Evolutionary conservation across 768 basidiomycete species (phyloP).

Genomic region (Mycena epipterygia): DNA sequence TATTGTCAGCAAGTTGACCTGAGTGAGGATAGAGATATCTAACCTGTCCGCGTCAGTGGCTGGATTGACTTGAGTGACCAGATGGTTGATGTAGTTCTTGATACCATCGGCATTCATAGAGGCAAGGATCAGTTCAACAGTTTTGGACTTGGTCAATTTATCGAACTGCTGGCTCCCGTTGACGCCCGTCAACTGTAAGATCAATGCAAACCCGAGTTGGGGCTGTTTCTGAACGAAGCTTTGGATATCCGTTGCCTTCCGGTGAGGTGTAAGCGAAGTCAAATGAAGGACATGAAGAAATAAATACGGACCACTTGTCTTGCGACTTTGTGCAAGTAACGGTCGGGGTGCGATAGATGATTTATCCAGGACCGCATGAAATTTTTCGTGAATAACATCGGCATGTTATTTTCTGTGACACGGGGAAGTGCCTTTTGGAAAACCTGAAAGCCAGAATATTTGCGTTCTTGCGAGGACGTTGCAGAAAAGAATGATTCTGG

Average conservation of each 20-base stretch:
- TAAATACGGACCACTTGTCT: conserved; percentile 76
- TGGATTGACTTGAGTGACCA: conserved; percentile 75
- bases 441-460: conserved; percentile 97
- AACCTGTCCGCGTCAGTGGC: conserved; percentile 58
- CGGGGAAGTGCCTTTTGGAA: conserved; percentile 85
- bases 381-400: conserved; percentile 93
- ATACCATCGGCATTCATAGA: conserved; percentile 83
- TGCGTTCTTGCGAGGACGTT: conserved; percentile 87
- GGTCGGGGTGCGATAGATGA: conserved; percentile 89
- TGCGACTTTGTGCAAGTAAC: conserved; percentile 92
- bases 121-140: conserved; percentile 85
- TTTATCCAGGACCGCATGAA: conserved; percentile 98
- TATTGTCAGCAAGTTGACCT: conserved; percentile 4
- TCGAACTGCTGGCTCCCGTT: conserved; percentile 93
- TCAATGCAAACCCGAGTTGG: conserved; percentile 84
- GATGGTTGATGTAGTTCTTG: conserved; percentile 78
- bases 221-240: conserved; percentile 81
- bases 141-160: conserved; percentile 92
- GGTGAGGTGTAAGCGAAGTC: conserved; percentile 10
- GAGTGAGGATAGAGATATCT: conserved; percentile 26
- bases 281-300: neutral
- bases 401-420: conserved; percentile 74
- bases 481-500: conserved; percentile 90
- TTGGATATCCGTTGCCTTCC: conserved; percentile 82
- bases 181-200: conserved; percentile 86